Conservation (phyloP, 2,329 filamentous ascomycete species). For the Tolypocladium guangdongense region DNA sequence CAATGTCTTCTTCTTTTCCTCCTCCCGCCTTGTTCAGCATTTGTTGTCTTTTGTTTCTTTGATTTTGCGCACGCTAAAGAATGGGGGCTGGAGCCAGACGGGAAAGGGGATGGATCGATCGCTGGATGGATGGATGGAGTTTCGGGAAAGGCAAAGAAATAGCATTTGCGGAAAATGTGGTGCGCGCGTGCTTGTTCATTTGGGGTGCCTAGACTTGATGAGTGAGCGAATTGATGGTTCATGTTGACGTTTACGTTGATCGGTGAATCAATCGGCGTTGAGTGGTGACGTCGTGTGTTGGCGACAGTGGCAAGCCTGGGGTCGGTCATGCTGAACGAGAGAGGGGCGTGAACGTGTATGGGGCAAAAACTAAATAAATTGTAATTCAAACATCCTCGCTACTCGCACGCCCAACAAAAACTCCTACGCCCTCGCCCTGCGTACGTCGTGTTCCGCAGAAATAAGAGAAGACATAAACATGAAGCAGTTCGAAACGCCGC, state of each 20-base stretch:
- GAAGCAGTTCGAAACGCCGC: neutral
- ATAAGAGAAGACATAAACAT: neutral
- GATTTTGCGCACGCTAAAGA: neutral
- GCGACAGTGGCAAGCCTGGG: too few species aligned
- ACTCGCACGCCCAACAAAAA: neutral
- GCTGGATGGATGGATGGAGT: neutral
- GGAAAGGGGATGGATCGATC: neutral
- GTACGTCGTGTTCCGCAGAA: neutral
- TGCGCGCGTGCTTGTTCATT: neutral
- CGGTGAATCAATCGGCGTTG: neutral
- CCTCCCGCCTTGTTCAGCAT: neutral
- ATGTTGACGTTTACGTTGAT: neutral
- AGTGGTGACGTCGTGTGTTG: too few species aligned
- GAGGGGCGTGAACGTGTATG: neutral
- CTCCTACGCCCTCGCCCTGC: neutral
- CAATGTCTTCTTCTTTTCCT: neutral
- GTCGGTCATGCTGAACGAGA: neutral
- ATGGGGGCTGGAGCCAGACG: neutral
- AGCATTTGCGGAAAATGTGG: neutral
- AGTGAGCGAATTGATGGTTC: neutral
- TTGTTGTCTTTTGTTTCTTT: neutral
- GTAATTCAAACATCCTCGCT: neutral
- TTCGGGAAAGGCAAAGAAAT: neutral
- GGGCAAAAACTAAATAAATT: neutral
- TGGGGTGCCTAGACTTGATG: neutral